Base-by-base conservation (phyloP, 768 basidiomycete species). In the Tubosaeta brunneosetosa region DNA sequence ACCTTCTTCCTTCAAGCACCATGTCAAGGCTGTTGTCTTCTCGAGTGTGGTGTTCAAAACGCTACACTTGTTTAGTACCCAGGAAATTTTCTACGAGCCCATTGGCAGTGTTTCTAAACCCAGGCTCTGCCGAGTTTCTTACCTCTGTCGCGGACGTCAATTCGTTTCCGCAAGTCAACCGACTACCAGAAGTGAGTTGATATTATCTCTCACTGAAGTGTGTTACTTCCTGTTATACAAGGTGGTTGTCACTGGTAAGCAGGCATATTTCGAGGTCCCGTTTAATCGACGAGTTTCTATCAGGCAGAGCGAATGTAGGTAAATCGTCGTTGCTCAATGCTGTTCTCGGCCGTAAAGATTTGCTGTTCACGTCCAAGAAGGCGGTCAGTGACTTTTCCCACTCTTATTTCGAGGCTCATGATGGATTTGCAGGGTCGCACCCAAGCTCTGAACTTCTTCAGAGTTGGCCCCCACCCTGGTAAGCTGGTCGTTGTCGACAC, bases 221-320 rank as follows among this genome's bases (percentile, higher is more conserved):
- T 51, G 46, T 56, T 25, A 57, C 51, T 25, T 49, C 29, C 14
- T 41, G 1, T 13, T 38, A 12, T 3, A 41, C 34, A 61, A 66
- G 65, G 51, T 66, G 2, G 46, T 66, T 26, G 66, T 68, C 4
- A 68, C 66, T 1, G 65, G 65, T 68, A 43, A 56, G 61, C 26
- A 42, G 4, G 10, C n/a, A 13, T 42, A 11, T 19, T 36, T 36
- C 27, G 25, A 4, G 22, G 22, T 22, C 22, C 22, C 22, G 22
- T 22, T 22, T 22, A 22, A 22, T 22, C 22, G 22, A 22, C 22
- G 22, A 22, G 22, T 22, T 22, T 22, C 22, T 48, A 41, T 17
- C 53, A 86, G 88, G 88, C 17, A 83, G 88, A 53, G 87, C 88
- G 3, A 91, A 91, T 61, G 82, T 76, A 22, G 88, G 88, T 26